Conservation (phyloP, 2,329 filamentous ascomycete species). For the Colletotrichum sidae region DNA sequence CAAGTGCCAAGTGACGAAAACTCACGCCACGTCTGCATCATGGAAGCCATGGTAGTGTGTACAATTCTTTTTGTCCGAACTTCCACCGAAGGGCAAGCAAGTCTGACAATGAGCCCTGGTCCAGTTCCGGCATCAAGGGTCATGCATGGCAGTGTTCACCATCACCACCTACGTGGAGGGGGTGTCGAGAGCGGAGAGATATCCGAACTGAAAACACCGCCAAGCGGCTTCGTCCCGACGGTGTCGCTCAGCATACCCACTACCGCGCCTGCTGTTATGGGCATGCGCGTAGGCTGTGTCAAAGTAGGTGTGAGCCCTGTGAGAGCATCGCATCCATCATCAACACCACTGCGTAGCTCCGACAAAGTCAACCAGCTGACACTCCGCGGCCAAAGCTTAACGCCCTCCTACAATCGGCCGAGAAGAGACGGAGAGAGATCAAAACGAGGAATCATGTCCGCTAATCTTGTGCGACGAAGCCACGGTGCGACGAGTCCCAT, state of each 20-base stretch:
- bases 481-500: slow-evolving; percentile 23
- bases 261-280: slow-evolving; percentile 20
- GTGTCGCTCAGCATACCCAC: neutral
- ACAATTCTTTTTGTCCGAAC: slow-evolving; percentile 33
- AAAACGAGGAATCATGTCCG: slow-evolving; percentile 34
- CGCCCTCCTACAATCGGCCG: slow-evolving; percentile 28
- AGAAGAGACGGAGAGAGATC: slow-evolving; percentile 24
- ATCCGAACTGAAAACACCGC: slow-evolving; percentile 31
- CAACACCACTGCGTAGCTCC: slow-evolving; percentile 7
- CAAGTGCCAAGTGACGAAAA: slow-evolving; percentile 25
- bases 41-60: slow-evolving; percentile 26
- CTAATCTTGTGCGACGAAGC: slow-evolving; percentile 33
- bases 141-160: slow-evolving; percentile 10
- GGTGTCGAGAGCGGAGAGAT: slow-evolving; percentile 30
- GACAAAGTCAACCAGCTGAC: slow-evolving; percentile 10
- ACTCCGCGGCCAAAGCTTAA: slow-evolving; percentile 31
- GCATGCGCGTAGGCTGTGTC: slow-evolving; percentile 12
- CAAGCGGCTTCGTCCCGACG: slow-evolving; percentile 33
- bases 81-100: slow-evolving; percentile 28
- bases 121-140: slow-evolving; percentile 37
- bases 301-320: slow-evolving; percentile 13
- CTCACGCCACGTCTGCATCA: slow-evolving; percentile 38
- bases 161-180: neutral
- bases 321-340: slow-evolving; percentile 27
- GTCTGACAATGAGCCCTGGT: slow-evolving; percentile 23